Conservation (phyloP, 1,139 yeast species). For the Saccharomycopsis phalli region DNA sequence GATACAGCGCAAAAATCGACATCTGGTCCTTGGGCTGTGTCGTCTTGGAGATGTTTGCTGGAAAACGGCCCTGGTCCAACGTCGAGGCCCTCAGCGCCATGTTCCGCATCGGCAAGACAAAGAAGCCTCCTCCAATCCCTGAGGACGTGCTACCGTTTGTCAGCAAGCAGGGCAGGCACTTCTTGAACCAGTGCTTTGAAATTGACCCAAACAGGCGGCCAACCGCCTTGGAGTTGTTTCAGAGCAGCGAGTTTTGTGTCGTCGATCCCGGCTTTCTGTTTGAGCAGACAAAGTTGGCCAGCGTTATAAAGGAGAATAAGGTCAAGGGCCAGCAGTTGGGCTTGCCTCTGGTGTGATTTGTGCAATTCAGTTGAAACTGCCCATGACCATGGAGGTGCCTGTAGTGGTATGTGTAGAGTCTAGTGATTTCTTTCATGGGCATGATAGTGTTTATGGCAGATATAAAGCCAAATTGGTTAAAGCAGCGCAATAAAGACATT, state of each 20-base stretch:
- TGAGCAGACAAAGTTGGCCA: slow-evolving; percentile 53
- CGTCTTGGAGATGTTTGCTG: slow-evolving; percentile 89
- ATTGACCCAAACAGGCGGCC: slow-evolving; percentile 80
- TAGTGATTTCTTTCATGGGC: too few relatives aligned
- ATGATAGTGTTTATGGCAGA: too few relatives aligned
- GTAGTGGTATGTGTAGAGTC: too few relatives aligned
- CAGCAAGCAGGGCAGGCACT: slow-evolving; percentile 56
- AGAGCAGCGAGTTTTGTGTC: slow-evolving; percentile 49
- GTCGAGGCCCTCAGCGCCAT: slow-evolving; percentile 73
- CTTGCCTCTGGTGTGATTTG: too few relatives aligned
- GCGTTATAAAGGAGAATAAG: slow-evolving; percentile 43
- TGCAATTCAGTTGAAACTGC: too few relatives aligned
- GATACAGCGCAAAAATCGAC: slow-evolving; percentile 93
- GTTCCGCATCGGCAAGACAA: slow-evolving; percentile 58
- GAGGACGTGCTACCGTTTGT: slow-evolving; percentile 65
- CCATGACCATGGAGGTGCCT: too few relatives aligned
- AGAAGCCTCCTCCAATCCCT: slow-evolving; percentile 92
- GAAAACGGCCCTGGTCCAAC: slow-evolving; percentile 77
- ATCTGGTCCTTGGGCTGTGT: slow-evolving; percentile 95
- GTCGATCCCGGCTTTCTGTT: slow-evolving; percentile 47
- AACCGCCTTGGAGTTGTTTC: slow-evolving; percentile 62
- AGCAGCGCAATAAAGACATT: too few relatives aligned
- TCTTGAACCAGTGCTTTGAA: slow-evolving; percentile 69
- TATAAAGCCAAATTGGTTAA: too few relatives aligned
- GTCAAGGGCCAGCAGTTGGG: too few relatives aligned